Percentiles rank a stretch among this genome's conserved stretches.
These are phyloP conservation scores for Pythium insidiosum DNA, from an alignment of 352 stramenopile genomes.

Conservation along the genomic window DNA sequence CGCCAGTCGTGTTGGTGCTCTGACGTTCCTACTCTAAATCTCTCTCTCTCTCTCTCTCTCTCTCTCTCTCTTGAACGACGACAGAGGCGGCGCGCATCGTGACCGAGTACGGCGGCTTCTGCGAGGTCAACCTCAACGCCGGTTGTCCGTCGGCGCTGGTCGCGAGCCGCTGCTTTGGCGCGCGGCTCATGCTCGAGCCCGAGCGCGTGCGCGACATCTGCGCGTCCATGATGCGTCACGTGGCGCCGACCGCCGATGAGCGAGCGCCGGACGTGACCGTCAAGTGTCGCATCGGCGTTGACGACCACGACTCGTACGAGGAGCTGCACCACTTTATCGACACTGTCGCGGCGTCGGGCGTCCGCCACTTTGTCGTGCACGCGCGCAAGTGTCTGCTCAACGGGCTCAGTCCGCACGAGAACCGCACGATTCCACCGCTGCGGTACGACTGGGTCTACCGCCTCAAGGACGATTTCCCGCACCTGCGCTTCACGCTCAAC, in stretches of 20 bases:
- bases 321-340: conserved; percentile 91
- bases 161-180: conserved; percentile 91
- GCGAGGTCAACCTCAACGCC: conserved; percentile 96
- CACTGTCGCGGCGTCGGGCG: conserved; percentile 82
- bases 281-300: conserved; percentile 98
- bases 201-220: conserved; percentile 92
- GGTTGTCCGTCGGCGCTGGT: conserved; percentile 89
- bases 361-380: conserved; percentile 97
- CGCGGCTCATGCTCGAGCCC: conserved; percentile 96
- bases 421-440: conserved; percentile 96
- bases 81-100: conserved; percentile 68
- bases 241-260: conserved; percentile 19
- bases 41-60: background rate
- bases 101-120: conserved; percentile 83
- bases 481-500: conserved; percentile 97
- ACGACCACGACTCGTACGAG: conserved; percentile 91
- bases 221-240: conserved; percentile 66
- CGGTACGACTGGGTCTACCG: conserved; percentile 93
- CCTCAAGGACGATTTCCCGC: conserved; percentile 93
- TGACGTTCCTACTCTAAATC: background rate
- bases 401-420: conserved; percentile 94
- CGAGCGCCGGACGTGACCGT: conserved; percentile 88
- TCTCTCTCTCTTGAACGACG: background rate
- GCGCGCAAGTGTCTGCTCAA: conserved; percentile 97
- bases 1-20: too few relatives aligned